Base-by-base conservation (phyloP, 345 rosid genomes). In the Pistacia vera region DNA sequence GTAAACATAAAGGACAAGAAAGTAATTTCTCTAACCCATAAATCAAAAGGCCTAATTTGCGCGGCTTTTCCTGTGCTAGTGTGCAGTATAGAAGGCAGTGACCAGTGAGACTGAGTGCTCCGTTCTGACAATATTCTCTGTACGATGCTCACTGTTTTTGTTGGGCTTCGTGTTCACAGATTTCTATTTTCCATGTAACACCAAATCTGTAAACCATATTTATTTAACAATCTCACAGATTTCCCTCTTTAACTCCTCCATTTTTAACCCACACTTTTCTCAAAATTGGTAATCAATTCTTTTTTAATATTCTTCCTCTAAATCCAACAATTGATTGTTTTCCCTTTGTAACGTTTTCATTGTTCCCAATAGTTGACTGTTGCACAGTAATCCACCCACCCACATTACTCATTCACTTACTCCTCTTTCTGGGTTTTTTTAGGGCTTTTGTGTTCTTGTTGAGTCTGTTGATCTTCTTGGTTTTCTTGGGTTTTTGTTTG, bases 101-200 rank as follows among this genome's bases (percentile, higher is more conserved):
- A 25, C 25, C 25, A 25, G 25, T 25, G 25, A 25, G 25, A 25
- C 25, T 25, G 25, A 69, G 67, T 73, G 72, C 41, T 6, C 73
- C 30, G 52, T 62, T 73, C 93, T 89, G 96, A 91, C 93, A 91
- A 85, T 89, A 89, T 88, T 88, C 92, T 87, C 91, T 91, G 85
- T 66, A 74, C 78, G 63, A 79, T 83, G 76, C 81, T 16, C 77
- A 41, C 84, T 79, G 75, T 76, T 75, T 18, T 68, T 63, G 4
- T 75, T 30, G 82, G 65, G 33, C 56, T 20, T 74, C 66, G 79
- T 72, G 76, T 72, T 48, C 55, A 2, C 12, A 61, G 8, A 33
- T 70, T 48, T 51, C 49, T 25, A 38, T 22, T 44, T 52, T 6
- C 60, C 16, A 33, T 13, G 11, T 5, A 0, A 8, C 1, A 25